Base-by-base conservation (phyloP, 768 basidiomycete species). In the Phanerochaete sordida region DNA sequence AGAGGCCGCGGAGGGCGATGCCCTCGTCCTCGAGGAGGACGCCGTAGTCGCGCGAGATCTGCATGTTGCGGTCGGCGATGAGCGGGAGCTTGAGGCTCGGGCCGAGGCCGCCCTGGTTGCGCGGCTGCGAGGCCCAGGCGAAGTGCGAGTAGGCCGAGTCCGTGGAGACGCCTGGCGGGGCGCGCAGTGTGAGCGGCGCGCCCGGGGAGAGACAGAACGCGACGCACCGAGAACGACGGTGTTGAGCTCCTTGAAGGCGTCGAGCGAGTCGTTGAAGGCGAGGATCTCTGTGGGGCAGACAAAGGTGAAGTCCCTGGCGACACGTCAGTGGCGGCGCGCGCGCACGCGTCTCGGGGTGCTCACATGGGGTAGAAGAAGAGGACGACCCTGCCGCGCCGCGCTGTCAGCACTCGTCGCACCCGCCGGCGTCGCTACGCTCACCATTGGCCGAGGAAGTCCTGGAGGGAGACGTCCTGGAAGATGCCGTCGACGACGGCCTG, bases 211-310 rank as follows among this genome's bases (percentile, higher is more conserved):
- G 43, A 13, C 26, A 50, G 19, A 3, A 4, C 3, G 26, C 0
- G n/a, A 66, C 83, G 19, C 52, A 91, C 91, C 91, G 62, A 96
- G 83, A 46, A 96, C 87, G 39, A 78, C 79, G 27, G 91, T 86
- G 71, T 87, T 84, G 62, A 95, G 77, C 56, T 80, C 81, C 56
- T 84, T 79, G 79, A 96, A 94, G 62, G 82, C 79, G 54, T 84
- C 70, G 31, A 96, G 83, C 9, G 92, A 88, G 62, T 93, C 91
- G 73, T 96, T 94, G 82, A 95, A 97, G 1, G 94, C 95, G 49
- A 95, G 83, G 70, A 97, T 95, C 75, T 96, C 95, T 59, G 93
- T 95, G n/a, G 93, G 93, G 76, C 93, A 95, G 67, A 91, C 90
- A 65, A 91, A 91, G 39, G 91, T 92, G 74, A 91, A 93, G 69